Conservation (phyloP, 2,329 filamentous ascomycete species). For the Claviceps maximensis region DNA sequence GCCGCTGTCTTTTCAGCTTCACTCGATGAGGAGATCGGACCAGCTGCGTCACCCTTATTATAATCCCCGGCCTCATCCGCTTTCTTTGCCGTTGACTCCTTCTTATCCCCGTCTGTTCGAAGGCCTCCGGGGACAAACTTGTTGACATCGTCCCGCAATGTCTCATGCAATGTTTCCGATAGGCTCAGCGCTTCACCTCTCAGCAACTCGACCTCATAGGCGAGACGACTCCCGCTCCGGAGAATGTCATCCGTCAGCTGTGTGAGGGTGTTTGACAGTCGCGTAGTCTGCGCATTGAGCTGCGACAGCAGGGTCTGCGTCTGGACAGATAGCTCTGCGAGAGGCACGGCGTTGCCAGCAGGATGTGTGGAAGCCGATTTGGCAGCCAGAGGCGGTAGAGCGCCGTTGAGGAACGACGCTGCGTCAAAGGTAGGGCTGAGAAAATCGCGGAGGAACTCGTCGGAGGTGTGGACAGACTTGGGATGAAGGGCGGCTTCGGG, state of each 20-base stretch:
- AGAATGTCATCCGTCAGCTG: constrained; percentile 91
- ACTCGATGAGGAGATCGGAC: constrained; percentile 3
- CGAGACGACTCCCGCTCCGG: constrained; percentile 71
- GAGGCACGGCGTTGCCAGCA: constrained; percentile 33
- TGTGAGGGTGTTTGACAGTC: constrained; percentile 68
- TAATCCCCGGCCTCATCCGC: constrained; percentile 6
- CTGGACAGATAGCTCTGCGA: constrained; percentile 67
- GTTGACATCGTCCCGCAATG: constrained; percentile 55
- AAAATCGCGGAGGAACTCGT: constrained; percentile 63
- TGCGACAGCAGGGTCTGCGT: constrained; percentile 77
- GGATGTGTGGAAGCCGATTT: constrained; percentile 16
- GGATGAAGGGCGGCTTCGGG: constrained; percentile 27
- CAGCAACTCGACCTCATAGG: constrained; percentile 88
- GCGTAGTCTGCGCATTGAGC: constrained; percentile 76
- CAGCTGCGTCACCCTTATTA: constrained; percentile 13
- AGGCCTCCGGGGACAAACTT: constrained; percentile 52
- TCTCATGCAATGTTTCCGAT: constrained; percentile 63
- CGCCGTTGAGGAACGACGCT: constrained; percentile 70
- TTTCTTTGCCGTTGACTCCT: constrained; percentile 5
- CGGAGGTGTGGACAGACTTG: constrained; percentile 51
- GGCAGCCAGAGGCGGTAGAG: constrained; percentile 54
- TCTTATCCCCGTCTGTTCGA: constrained; percentile 17
- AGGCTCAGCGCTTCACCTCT: constrained; percentile 78
- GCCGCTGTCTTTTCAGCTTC: constrained; percentile 5
- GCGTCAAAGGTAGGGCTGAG: constrained; percentile 67